Percentiles rank a stretch among this genome's conserved stretches.
Evolutionary conservation across 108 stramenopile species (phyloP).

Genomic region (Fistulifera pelliculosa): DNA sequence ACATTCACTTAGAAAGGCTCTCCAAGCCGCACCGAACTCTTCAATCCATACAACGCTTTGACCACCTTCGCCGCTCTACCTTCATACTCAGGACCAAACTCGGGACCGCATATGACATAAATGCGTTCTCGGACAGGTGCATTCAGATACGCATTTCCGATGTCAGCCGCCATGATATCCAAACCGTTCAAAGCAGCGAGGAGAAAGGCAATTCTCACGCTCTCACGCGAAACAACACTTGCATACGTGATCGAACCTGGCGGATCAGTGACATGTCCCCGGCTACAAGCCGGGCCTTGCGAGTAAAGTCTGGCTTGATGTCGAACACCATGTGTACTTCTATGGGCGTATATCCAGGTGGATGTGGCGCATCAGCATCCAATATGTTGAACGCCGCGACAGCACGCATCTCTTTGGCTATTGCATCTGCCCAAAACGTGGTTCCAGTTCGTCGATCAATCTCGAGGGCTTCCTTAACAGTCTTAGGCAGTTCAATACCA

Average conservation of each 20-base stretch:
- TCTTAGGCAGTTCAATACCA: constrained; percentile 14
- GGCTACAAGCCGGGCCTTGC: constrained; percentile 39
- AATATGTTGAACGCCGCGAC: constrained; percentile 28
- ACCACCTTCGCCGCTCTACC: constrained; percentile 14
- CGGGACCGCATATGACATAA: constrained; percentile 20
- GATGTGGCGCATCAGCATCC: constrained; percentile 10
- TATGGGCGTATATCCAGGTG: constrained; percentile 3
- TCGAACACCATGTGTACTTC: constrained; percentile 35
- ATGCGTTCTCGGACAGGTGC: constrained; percentile 22
- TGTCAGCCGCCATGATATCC: constrained; percentile 28
- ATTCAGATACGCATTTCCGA: constrained; percentile 36
- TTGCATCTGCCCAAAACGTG: constrained; percentile 25
- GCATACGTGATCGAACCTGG: constrained; percentile 30
- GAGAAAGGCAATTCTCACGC: constrained; percentile 32
- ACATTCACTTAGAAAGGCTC: constrained; percentile 4
- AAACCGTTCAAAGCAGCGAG: constrained; percentile 36
- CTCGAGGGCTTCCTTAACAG: constrained; percentile 26
- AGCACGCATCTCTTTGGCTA: constrained; percentile 41
- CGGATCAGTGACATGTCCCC: constrained; percentile 24
- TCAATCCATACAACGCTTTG: constrained; percentile 37
- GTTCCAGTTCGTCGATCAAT: constrained; percentile 39
- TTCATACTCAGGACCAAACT: constrained; percentile 22
- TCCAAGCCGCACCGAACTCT: constrained; percentile 20
- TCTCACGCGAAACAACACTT: constrained; percentile 40
- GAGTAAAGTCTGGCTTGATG: constrained; percentile 26